These are phyloP conservation scores for Aspergillus proliferans DNA, from an alignment of 2,329 filamentous ascomycete genomes.

Conservation along the genomic window DNA sequence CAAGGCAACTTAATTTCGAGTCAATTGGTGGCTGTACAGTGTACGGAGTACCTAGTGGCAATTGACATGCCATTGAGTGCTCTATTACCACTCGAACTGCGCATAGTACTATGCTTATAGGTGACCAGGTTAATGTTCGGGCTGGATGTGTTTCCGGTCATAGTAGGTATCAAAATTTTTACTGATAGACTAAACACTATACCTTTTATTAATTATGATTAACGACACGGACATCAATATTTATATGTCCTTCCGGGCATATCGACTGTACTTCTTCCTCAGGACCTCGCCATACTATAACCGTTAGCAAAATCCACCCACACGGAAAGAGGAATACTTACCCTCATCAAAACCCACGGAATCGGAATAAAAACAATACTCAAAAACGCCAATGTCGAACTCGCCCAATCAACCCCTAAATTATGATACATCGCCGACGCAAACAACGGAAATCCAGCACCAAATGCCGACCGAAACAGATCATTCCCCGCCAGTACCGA, in stretches of 20 bases:
- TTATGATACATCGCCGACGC: slow-evolving; percentile 22
- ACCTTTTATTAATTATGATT: not conserved
- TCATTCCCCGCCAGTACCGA: slow-evolving; percentile 67
- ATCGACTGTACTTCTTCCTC: not conserved
- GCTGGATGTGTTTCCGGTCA: no score
- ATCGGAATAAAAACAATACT: slow-evolving; percentile 1
- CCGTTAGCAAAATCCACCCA: not conserved
- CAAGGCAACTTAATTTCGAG: no score
- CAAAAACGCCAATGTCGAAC: slow-evolving; percentile 2
- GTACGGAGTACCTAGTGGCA: no score
- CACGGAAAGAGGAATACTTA: not conserved
- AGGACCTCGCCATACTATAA: not conserved
- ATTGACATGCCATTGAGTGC: no score
- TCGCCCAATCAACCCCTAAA: slow-evolving; percentile 12
- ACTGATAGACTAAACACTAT: not conserved
- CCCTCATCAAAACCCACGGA: slow-evolving; percentile 1
- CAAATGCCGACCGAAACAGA: slow-evolving; percentile 58
- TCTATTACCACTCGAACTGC: no score
- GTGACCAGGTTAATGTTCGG: no score
- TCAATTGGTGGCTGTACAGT: no score
- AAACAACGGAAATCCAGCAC: slow-evolving; percentile 16
- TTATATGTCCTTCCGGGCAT: not conserved
- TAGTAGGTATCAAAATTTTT: not conserved
- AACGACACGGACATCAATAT: not conserved
- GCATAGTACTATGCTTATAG: no score